Evolutionary conservation across 257 asterid genomes (phyloP), one percentile per base, ranked within the genome.

Genomic region (Lycium barbarum): DNA sequence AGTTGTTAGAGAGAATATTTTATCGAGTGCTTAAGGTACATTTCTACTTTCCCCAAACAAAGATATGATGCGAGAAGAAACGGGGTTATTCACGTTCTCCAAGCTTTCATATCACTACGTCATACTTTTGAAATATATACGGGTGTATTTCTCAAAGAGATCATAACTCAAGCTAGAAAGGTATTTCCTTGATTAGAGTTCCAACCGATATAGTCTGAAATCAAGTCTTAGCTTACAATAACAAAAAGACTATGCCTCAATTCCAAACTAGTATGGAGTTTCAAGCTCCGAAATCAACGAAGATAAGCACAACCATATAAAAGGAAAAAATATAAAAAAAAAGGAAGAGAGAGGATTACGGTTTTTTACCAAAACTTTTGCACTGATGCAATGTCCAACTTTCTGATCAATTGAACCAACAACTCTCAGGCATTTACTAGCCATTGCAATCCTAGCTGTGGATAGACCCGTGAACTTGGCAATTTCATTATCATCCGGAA

Each of bases 321-420:
- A 74, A 47, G 59, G 40, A 51, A 7, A 67, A 22, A n/a, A n/a
- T 70, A 76, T 67, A 53, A 18, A 35, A 13, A n/a, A 43, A 83
- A 22, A 38, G 58, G 3, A 59, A 38, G 0, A 22, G n/a, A 11
- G 14, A 67, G 45, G 45, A 40, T 26, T 26, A 26, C 33, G 33
- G 33, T 26, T 20, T 10, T 90, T 43, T 90, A 94, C 98, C 93
- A 89, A 36, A 91, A 72, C 91, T 82, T 89, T 92, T 63, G 89
- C 66, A 66, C 70, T 88, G 83, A 73, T 88, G 87, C 54, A 84
- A 61, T 93, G 90, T 74, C 93, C 94, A 22, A 95, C 79, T 87
- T 91, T 95, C 86, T 90, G 95, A 89, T 95, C 97, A 66, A 95
- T 87, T 17, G 98, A 95, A 84, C 97, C 95, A 86, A 95, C 98